phyloP scores from a whole-genome alignment of 2,329 filamentous ascomycete species.

The Pseudogymnoascus sp. region DNA sequence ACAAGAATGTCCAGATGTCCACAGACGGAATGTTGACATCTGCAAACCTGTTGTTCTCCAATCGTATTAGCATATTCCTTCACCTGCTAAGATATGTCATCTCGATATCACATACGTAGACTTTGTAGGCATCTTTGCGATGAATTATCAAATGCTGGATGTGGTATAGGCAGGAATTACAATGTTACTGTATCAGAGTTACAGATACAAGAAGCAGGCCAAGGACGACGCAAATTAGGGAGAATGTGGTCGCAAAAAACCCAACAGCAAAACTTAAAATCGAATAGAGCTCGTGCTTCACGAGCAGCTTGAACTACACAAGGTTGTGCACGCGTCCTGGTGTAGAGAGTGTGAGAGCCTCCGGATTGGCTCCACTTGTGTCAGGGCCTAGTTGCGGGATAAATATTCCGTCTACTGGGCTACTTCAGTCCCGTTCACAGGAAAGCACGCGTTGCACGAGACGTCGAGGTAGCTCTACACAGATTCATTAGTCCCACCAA shows the following conservation, averaged over 20 bases:
- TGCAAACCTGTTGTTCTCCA: constrained; percentile 36
- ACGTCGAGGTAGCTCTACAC: neutral
- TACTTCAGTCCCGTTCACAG: neutral
- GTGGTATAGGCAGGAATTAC: neutral
- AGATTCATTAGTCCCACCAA: neutral
- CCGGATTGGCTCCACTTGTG: neutral
- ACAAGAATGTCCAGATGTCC: constrained; percentile 70
- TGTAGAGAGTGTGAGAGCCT: neutral
- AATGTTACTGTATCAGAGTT: neutral
- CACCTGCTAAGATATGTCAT: neutral
- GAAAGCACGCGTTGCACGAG: neutral
- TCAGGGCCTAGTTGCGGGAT: neutral
- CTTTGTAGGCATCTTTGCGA: neutral
- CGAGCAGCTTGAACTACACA: neutral
- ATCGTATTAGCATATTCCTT: neutral
- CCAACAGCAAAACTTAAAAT: neutral
- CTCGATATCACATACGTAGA: neutral
- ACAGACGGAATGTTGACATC: constrained; percentile 50
- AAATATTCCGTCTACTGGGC: neutral
- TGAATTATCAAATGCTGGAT: neutral
- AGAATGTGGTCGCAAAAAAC: neutral
- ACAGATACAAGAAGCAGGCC: neutral
- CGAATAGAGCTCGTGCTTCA: neutral
- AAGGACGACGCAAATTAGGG: neutral
- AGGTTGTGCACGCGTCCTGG: neutral